Conservation (phyloP, 352 stramenopile genomes). For the Phytophthora melonis region DNA sequence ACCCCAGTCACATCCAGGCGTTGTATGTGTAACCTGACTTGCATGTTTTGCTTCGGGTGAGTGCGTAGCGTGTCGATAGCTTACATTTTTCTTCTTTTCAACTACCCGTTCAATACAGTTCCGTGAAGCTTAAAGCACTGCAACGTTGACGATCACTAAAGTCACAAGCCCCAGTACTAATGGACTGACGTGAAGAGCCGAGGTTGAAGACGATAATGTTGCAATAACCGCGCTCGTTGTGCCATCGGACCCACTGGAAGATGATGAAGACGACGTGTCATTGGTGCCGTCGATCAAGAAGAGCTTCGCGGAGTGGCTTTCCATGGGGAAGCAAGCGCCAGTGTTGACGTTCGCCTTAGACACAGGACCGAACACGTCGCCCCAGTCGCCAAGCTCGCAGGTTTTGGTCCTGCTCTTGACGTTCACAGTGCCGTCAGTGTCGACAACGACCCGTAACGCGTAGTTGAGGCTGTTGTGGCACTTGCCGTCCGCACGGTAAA, state of each 20-base stretch:
- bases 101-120: conserved; percentile 1
- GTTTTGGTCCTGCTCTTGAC: conserved; percentile 11
- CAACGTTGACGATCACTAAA: neutral
- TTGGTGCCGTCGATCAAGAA: conserved; percentile 14
- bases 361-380: neutral
- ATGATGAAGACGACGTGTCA: neutral
- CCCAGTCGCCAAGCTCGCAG: conserved; percentile 10
- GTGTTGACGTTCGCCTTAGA: conserved; percentile 11
- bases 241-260: neutral
- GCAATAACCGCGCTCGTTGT: neutral
- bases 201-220: conserved; percentile 4
- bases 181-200: neutral
- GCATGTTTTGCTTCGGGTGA: neutral
- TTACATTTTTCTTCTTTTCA: neutral
- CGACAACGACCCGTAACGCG: conserved; percentile 8
- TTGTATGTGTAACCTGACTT: neutral
- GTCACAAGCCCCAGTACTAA: neutral
- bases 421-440: conserved; percentile 4
- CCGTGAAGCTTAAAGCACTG: neutral
- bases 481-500: no score
- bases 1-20: neutral
- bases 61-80: neutral
- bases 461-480: neutral
- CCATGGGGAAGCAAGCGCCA: conserved; percentile 5
- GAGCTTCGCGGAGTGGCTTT: conserved; percentile 2